Evolutionary conservation across 2,329 filamentous ascomycete genomes (phyloP).

Genomic region (Pestalotiopsis sp.): DNA sequence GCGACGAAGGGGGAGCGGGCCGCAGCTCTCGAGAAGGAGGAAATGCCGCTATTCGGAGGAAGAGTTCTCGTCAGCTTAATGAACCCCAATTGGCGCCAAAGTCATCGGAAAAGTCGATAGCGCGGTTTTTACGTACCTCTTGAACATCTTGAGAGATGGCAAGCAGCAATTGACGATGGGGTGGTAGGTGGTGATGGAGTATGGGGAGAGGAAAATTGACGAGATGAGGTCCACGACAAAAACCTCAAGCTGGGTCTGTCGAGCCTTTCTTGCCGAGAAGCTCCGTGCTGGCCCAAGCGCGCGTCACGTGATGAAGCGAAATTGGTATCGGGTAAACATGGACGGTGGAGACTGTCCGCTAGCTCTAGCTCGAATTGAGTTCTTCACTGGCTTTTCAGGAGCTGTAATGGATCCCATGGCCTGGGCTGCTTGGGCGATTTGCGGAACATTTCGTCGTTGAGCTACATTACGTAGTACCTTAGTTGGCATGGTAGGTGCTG

Average conservation of each 20-base stretch:
- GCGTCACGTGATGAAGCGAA: conserved; percentile 10
- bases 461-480: background rate
- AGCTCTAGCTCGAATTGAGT: background rate
- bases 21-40: conserved; percentile 64
- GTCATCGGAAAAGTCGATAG: conserved; percentile 29
- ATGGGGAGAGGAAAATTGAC: conserved; percentile 30
- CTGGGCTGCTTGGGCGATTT: background rate
- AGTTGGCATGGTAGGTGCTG: background rate
- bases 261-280: conserved; percentile 14
- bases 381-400: background rate
- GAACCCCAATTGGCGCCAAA: conserved; percentile 49
- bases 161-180: conserved; percentile 64
- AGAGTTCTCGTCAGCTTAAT: conserved; percentile 48
- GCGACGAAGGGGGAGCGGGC: conserved; percentile 64
- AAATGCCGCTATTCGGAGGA: conserved; percentile 61
- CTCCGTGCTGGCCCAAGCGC: conserved; percentile 12
- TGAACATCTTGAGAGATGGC: conserved; percentile 79
- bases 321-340: conserved; percentile 15
- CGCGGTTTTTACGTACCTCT: conserved; percentile 65
- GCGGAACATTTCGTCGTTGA: background rate
- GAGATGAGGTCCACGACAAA: conserved; percentile 18
- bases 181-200: conserved; percentile 54
- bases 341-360: background rate
- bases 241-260: conserved; percentile 17
- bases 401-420: background rate